phyloP scores from a whole-genome alignment of 345 rosid genomes.

The Heritiera fomes region DNA sequence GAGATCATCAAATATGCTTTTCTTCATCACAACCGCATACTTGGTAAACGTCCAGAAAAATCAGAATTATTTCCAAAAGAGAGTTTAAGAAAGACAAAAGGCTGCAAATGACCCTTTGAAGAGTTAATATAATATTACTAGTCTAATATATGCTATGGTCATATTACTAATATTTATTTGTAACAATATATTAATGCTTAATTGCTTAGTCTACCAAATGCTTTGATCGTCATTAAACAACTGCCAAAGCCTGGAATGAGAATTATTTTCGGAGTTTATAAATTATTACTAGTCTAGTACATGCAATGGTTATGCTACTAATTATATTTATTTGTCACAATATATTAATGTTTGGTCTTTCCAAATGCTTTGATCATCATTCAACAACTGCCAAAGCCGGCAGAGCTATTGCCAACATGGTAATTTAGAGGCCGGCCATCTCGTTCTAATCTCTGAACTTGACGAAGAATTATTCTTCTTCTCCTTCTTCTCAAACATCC shows the following conservation, averaged over 20 bases:
- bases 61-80: not conserved
- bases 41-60: not conserved
- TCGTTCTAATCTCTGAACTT: not conserved
- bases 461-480: not conserved
- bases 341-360: not conserved
- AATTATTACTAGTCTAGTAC: too few species aligned
- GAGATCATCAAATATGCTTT: too few species aligned
- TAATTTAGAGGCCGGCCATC: not conserved
- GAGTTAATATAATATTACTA: not conserved
- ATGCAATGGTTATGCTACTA: not conserved
- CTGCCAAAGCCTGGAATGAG: not conserved
- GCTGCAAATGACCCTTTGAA: not conserved
- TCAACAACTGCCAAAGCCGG: slow-evolving; percentile 10
- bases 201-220: not conserved
- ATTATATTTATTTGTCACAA: not conserved
- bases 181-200: not conserved
- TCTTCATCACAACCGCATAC: too few species aligned
- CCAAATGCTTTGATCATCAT: slow-evolving; percentile 17
- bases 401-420: slow-evolving; percentile 6
- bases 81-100: not conserved
- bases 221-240: slow-evolving; percentile 13
- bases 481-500: not conserved
- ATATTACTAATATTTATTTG: not conserved
- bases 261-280: too few species aligned
- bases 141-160: not conserved